These are phyloP conservation scores for Colletotrichum sp. DNA, from an alignment of 2,329 filamentous ascomycete genomes.

Conservation along the genomic window DNA sequence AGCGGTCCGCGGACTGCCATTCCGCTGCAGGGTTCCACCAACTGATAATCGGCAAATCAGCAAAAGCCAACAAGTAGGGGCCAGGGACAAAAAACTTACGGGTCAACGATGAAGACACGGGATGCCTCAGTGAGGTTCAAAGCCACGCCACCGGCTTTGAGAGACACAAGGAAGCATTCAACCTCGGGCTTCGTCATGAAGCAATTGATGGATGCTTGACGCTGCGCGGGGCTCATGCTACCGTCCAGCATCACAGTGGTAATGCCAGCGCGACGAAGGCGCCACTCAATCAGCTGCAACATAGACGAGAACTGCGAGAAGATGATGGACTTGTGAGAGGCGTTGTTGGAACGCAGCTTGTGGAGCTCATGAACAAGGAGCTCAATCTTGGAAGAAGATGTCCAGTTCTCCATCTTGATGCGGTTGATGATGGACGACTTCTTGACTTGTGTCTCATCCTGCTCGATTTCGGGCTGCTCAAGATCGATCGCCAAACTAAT, in stretches of 20 bases:
- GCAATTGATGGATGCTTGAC: constrained; percentile 91
- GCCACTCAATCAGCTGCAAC: constrained; percentile 97
- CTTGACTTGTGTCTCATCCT: constrained; percentile 85
- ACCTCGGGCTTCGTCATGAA: constrained; percentile 96
- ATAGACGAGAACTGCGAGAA: constrained; percentile 98
- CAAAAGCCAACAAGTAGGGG: not conserved
- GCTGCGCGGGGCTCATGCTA: constrained; percentile 93
- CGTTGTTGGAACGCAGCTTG: constrained; percentile 88
- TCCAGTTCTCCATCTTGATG: constrained; percentile 99
- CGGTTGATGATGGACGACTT: constrained; percentile 98
- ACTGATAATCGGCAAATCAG: constrained; percentile 46
- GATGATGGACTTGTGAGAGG: constrained; percentile 95
- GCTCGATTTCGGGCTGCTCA: constrained; percentile 93
- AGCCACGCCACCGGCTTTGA: constrained; percentile 95
- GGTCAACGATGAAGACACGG: constrained; percentile 94
- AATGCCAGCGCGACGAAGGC: constrained; percentile 93
- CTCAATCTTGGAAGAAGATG: constrained; percentile 97
- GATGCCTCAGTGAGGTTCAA: constrained; percentile 95
- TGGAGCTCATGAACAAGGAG: constrained; percentile 94
- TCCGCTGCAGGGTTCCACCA: constrained; percentile 99
- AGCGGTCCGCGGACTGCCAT: constrained; percentile 95
- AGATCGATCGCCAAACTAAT: constrained; percentile 90
- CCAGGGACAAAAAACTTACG: constrained; percentile 64
- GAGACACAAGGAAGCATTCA: constrained; percentile 93
- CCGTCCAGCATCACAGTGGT: constrained; percentile 98